A percentile compares a stretch with the other conserved stretches of the same genome.
Conservation (phyloP, 106 monocot genomes). For the Platanthera guangdongensis region DNA sequence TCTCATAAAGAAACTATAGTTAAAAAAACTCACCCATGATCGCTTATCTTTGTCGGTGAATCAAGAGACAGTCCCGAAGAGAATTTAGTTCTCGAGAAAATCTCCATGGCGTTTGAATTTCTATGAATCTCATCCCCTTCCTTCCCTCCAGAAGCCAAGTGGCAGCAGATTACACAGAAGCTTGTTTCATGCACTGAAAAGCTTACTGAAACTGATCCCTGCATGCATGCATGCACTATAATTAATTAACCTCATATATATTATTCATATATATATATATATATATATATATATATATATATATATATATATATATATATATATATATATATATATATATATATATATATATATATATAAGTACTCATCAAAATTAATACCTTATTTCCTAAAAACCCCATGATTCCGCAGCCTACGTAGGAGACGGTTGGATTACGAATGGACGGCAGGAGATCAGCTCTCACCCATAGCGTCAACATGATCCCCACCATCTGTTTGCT, state of each 20-base stretch:
- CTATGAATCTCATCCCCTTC: slow-evolving; percentile 53
- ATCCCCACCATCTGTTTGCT: slow-evolving; percentile 91
- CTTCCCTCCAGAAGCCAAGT: slow-evolving; percentile 75
- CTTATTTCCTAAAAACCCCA: slow-evolving; percentile 76
- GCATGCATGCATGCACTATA: not conserved
- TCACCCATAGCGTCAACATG: slow-evolving; percentile 48
- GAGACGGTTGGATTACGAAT: slow-evolving; percentile 40
- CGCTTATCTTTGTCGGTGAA: slow-evolving; percentile 41
- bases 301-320: no score
- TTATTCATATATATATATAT: no score
- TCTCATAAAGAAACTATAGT: not conserved
- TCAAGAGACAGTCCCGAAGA: slow-evolving; percentile 14
- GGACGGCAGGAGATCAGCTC: slow-evolving; percentile 26
- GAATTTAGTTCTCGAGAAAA: slow-evolving; percentile 47
- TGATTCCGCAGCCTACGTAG: slow-evolving; percentile 60
- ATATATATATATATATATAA: no score
- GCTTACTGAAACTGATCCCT: slow-evolving; percentile 70
- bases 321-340: not conserved
- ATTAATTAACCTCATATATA: no score
- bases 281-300: no score
- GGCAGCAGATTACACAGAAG: slow-evolving; percentile 80
- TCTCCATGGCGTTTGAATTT: slow-evolving; percentile 51
- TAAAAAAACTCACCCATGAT: slow-evolving; percentile 48
- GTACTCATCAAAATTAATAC: not conserved
- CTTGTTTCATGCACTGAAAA: slow-evolving; percentile 58